A percentile compares a stretch with the other conserved stretches of the same genome.
phyloP scores from a whole-genome alignment of 768 basidiomycete genomes.

The Mycena indigotica region DNA sequence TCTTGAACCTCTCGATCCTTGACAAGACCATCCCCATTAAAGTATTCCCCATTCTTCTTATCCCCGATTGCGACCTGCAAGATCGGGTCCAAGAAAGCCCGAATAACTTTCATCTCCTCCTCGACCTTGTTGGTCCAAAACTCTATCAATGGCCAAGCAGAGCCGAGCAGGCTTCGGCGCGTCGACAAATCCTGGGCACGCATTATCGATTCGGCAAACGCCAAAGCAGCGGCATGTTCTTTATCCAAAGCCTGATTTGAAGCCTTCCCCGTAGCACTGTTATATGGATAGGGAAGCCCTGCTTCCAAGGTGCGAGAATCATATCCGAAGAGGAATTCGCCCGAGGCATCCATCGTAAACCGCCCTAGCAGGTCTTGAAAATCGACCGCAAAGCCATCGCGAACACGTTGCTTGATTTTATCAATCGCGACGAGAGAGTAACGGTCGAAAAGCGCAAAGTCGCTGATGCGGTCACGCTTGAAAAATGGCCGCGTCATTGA shows the following conservation, averaged over 20 bases:
- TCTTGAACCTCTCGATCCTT: conserved; percentile 24
- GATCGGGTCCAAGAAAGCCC: conserved; percentile 54
- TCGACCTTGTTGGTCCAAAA: conserved; percentile 50
- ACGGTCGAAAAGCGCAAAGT: conserved; percentile 64
- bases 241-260: background rate
- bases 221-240: no score
- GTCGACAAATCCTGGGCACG: conserved; percentile 41
- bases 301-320: conserved; percentile 52
- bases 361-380: conserved; percentile 54
- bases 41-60: no score
- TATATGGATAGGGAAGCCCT: conserved; percentile 51
- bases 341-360: conserved; percentile 65
- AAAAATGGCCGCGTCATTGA: conserved; percentile 73
- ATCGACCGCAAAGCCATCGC: conserved; percentile 52
- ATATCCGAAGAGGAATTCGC: conserved; percentile 59
- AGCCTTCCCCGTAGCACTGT: conserved; percentile 16
- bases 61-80: conserved; percentile 44
- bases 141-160: conserved; percentile 51
- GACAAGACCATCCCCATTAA: conserved; percentile 24
- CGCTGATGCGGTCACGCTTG: conserved; percentile 55
- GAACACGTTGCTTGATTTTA: conserved; percentile 44
- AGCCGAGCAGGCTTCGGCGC: conserved; percentile 41
- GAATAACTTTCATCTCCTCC: conserved; percentile 44
- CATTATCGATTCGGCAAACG: conserved; percentile 46
- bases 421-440: conserved; percentile 50